Evolutionary conservation across 116 monocot genomes (phyloP).

Genomic region (Phalaenopsis hybrid): DNA sequence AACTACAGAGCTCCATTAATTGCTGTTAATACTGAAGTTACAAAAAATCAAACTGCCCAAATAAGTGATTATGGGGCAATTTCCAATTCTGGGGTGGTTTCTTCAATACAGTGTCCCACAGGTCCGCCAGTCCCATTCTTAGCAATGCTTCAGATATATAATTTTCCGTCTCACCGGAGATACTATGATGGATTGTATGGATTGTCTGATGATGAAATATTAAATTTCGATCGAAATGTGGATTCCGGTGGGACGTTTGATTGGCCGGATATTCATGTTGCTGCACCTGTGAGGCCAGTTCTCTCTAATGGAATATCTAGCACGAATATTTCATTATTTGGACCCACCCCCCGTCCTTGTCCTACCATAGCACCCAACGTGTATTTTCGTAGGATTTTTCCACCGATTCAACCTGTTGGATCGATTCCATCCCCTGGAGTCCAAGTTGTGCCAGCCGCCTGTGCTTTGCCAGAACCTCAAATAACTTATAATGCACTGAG

Average conservation of each 20-base stretch:
- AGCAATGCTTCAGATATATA: conserved; percentile 25
- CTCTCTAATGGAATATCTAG: conserved; percentile 32
- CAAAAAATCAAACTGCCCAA: conserved; percentile 19
- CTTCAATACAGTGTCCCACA: conserved; percentile 36
- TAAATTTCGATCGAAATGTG: conserved; percentile 22
- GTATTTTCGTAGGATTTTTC: conserved; percentile 34
- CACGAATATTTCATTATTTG: conserved; percentile 27
- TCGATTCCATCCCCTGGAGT: conserved; percentile 16
- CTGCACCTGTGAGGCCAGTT: conserved; percentile 1
- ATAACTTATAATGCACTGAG: neutral
- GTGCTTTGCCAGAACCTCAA: neutral
- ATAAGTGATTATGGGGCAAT: conserved; percentile 16
- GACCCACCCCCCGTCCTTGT: conserved; percentile 18
- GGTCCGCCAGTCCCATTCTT: conserved; percentile 61
- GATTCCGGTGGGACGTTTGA: conserved; percentile 24
- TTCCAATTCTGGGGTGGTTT: conserved; percentile 32
- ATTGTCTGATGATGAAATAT: conserved; percentile 12
- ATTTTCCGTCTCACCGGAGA: conserved; percentile 24
- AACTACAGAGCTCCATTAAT: neutral
- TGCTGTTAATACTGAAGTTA: neutral
- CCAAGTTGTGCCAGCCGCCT: neutral
- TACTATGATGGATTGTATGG: neutral
- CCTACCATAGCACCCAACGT: conserved; percentile 29
- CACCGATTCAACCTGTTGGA: conserved; percentile 46
- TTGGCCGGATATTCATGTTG: conserved; percentile 16